Percentiles rank a stretch among this genome's conserved stretches.
These are phyloP conservation scores for Clonostachys chloroleuca DNA, from an alignment of 2,329 filamentous ascomycete genomes.

Conservation along the genomic window DNA sequence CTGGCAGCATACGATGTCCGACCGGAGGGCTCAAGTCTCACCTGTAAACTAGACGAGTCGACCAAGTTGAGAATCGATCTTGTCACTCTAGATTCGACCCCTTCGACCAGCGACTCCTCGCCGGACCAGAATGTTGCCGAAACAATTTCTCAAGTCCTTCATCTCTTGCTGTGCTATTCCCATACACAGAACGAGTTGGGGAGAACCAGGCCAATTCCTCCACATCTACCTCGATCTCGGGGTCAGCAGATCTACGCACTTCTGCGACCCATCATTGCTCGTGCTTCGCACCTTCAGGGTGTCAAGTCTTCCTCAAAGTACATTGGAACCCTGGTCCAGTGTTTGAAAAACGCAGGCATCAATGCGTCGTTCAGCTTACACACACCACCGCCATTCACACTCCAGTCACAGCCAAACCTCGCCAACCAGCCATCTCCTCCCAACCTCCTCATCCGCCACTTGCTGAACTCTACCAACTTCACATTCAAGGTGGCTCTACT, in stretches of 20 bases:
- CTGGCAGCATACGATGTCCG: constrained; percentile 68
- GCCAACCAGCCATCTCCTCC: constrained; percentile 30
- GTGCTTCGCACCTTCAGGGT: constrained; percentile 36
- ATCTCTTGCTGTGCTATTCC: constrained; percentile 72
- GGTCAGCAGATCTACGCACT: constrained; percentile 40
- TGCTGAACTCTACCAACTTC: constrained; percentile 34
- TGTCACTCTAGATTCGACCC: constrained; percentile 47
- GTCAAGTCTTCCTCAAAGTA: constrained; percentile 31
- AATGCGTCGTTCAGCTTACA: constrained; percentile 34
- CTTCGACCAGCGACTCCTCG: constrained; percentile 20
- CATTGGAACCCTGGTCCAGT: constrained; percentile 34
- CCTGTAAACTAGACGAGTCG: constrained; percentile 45
- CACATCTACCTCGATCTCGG: constrained; percentile 27
- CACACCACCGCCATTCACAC: constrained; percentile 23
- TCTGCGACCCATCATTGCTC: constrained; percentile 43
- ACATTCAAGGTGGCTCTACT: constrained; percentile 40
- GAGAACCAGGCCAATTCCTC: constrained; percentile 53
- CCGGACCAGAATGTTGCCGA: constrained; percentile 54
- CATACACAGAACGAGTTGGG: constrained; percentile 72
- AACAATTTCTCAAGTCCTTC: constrained; percentile 60
- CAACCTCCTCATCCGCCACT: constrained; percentile 36
- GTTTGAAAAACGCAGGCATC: constrained; percentile 42
- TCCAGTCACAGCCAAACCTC: constrained; percentile 17
- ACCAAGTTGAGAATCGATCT: constrained; percentile 63
- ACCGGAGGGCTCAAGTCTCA: constrained; percentile 53